Evolutionary conservation across 1,284 basidiomycete genomes (phyloP).

Genomic region (Cutaneotrichosporon cavernicola): DNA sequence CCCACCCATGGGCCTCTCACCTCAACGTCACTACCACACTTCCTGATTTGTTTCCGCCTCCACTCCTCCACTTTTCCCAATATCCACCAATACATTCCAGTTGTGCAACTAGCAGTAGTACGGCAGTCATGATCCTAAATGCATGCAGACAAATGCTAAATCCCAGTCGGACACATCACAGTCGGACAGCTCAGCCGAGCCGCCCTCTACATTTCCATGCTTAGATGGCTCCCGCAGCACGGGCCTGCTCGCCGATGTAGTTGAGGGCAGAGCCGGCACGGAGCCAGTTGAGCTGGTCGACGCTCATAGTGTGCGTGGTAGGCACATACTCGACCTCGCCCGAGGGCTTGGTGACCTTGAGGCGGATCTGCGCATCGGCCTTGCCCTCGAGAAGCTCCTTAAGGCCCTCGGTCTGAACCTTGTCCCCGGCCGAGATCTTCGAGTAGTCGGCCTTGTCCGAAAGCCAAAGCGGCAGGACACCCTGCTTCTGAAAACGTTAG

Average conservation of each 20-base stretch:
- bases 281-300: slow-evolving; percentile 84
- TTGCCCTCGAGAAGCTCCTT: slow-evolving; percentile 59
- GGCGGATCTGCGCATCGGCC: slow-evolving; percentile 45
- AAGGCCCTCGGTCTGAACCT: slow-evolving; percentile 61
- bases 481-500: slow-evolving; percentile 67
- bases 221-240: slow-evolving; percentile 22
- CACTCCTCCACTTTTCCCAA: too few relatives aligned
- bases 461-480: slow-evolving; percentile 87
- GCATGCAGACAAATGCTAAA: slow-evolving; percentile 9
- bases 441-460: slow-evolving; percentile 79
- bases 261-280: slow-evolving; percentile 83
- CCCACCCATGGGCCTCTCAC: not conserved
- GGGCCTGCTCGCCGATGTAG: slow-evolving; percentile 51
- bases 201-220: slow-evolving; percentile 6
- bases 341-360: slow-evolving; percentile 67
- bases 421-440: slow-evolving; percentile 76
- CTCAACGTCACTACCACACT: not conserved
- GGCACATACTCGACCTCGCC: slow-evolving; percentile 68
- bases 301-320: slow-evolving; percentile 82
- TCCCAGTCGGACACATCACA: not conserved
- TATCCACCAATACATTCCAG: too few relatives aligned
- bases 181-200: slow-evolving; percentile 9
- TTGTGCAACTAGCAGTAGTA: too few relatives aligned
- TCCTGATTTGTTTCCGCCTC: not conserved
- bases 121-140: slow-evolving; percentile 2